Evolutionary conservation across 371 early-diverging fungal species (phyloP).

Genomic region (Haplosporangium sp.): DNA sequence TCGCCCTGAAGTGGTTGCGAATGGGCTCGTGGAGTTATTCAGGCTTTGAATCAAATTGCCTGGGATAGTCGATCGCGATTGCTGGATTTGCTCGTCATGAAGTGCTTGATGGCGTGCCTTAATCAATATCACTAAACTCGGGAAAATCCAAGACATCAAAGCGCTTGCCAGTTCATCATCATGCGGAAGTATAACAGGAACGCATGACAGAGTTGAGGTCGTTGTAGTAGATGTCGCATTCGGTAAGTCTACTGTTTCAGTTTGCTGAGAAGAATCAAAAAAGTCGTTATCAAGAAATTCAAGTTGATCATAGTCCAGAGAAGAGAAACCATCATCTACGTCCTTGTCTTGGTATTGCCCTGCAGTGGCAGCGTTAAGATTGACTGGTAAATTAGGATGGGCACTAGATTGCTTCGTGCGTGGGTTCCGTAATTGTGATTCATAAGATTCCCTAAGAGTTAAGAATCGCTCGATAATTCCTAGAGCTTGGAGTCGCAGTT

Average conservation of each 20-base stretch:
- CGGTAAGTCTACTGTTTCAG: background rate
- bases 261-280: conserved; percentile 11
- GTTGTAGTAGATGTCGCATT: background rate
- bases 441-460: background rate
- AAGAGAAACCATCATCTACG: conserved; percentile 33
- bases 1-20: background rate
- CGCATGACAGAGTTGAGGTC: background rate
- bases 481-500: conserved; percentile 28
- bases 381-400: background rate
- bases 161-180: conserved; percentile 12
- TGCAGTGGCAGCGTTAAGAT: background rate
- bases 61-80: conserved; percentile 5
- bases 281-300: conserved; percentile 32
- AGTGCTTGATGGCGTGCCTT: conserved; percentile 22
- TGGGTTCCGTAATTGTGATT: background rate
- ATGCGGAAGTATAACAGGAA: conserved; percentile 7
- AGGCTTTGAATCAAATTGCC: background rate
- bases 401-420: too few species aligned
- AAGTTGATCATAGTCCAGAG: conserved; percentile 27
- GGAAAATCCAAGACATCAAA: conserved; percentile 29
- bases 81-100: conserved; percentile 25
- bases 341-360: background rate
- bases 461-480: conserved; percentile 24
- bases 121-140: conserved; percentile 12
- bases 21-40: background rate